Percentiles rank a stretch among this genome's conserved stretches.
Conservation (phyloP, 192 early-diverging fungal genomes). For the Phycomyces blakesleeanus region DNA sequence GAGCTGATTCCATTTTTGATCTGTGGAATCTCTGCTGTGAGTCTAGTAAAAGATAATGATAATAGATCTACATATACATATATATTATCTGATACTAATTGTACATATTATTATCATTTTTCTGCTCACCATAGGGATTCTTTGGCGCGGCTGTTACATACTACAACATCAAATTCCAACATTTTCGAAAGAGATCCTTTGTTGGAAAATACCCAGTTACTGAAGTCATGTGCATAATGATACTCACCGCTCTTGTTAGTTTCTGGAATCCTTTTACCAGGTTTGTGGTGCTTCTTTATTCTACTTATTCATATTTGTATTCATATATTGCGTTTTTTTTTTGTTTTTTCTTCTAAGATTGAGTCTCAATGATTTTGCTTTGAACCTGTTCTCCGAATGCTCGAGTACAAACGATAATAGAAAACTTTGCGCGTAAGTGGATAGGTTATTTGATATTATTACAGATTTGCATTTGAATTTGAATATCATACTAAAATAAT, state of each 20-base stretch:
- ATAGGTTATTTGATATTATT: neutral
- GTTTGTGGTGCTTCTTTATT: constrained; percentile 31
- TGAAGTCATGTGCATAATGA: constrained; percentile 69
- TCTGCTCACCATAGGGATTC: constrained; percentile 57
- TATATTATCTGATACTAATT: neutral
- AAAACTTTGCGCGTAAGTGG: constrained; percentile 54
- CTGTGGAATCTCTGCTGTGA: constrained; percentile 76
- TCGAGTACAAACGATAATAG: constrained; percentile 47
- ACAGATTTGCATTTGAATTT: neutral
- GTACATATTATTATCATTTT: neutral
- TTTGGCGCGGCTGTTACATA: constrained; percentile 79
- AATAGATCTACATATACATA: too few relatives aligned
- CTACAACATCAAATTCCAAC: constrained; percentile 63
- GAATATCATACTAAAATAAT: too few relatives aligned
- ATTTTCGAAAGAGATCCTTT: constrained; percentile 71
- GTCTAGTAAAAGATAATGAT: too few relatives aligned
- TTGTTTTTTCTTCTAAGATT: too few relatives aligned
- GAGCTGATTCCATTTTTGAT: constrained; percentile 85
- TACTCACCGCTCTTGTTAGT: constrained; percentile 69
- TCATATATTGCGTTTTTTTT: too few relatives aligned
- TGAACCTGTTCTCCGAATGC: constrained; percentile 89
- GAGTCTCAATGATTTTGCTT: constrained; percentile 79
- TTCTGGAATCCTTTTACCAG: constrained; percentile 80
- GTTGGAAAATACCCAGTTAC: constrained; percentile 64
- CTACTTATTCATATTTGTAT: neutral